Evolutionary conservation across 768 basidiomycete genomes (phyloP).

Genomic region (Pleurotus platypus): DNA sequence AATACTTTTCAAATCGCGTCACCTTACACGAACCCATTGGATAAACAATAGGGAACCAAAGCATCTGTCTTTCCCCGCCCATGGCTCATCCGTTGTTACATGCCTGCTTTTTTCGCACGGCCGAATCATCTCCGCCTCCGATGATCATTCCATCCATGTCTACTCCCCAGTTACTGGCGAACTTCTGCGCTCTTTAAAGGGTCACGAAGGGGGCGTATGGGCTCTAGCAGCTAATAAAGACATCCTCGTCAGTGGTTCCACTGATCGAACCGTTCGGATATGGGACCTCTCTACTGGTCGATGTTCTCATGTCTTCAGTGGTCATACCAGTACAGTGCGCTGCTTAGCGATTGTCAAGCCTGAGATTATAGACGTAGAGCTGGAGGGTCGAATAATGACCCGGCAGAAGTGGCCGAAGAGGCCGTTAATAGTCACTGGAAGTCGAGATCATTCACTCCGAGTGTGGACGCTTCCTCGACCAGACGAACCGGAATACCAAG

Average conservation of each 20-base stretch:
- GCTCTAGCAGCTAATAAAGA: constrained; percentile 89
- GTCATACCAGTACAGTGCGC: constrained; percentile 94
- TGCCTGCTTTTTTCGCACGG: constrained; percentile 93
- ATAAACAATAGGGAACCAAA: constrained; percentile 60
- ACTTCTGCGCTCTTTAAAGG: constrained; percentile 70
- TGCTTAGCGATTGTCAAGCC: constrained; percentile 96
- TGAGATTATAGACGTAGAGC: constrained; percentile 74
- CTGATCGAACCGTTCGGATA: constrained; percentile 89
- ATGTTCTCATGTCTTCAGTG: constrained; percentile 92
- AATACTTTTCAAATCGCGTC: constrained; percentile 88
- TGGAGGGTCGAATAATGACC: constrained; percentile 53
- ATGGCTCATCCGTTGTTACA: constrained; percentile 89
- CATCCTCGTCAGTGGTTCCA: constrained; percentile 86
- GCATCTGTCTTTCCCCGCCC: constrained; percentile 81
- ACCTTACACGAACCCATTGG: constrained; percentile 79
- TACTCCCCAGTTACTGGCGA: constrained; percentile 86
- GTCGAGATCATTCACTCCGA: constrained; percentile 63
- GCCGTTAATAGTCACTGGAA: constrained; percentile 72
- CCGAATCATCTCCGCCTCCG: constrained; percentile 94
- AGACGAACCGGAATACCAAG: constrained; percentile 73
- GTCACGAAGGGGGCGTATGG: constrained; percentile 97
- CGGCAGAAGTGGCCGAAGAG: constrained; percentile 71
- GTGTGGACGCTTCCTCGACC: constrained; percentile 57
- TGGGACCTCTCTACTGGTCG: constrained; percentile 81
- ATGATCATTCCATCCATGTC: constrained; percentile 95